Evolutionary conservation across 371 early-diverging fungal genomes (phyloP).

Genomic region (Batrachochytrium dendrobatidis): DNA sequence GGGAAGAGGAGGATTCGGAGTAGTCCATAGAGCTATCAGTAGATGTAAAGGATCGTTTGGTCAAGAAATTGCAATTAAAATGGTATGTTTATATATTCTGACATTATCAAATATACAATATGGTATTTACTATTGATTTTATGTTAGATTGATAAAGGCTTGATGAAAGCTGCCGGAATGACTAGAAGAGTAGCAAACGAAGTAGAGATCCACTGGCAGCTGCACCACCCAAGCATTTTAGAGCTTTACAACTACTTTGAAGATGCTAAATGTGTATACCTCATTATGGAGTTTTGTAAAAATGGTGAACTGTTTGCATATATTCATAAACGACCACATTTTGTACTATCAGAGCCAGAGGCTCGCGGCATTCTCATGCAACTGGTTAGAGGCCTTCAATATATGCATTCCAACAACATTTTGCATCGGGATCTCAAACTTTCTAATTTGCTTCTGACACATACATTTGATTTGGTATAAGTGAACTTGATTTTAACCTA

Average conservation of each 20-base stretch:
- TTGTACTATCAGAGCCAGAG: constrained; percentile 37
- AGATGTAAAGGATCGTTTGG: constrained; percentile 19
- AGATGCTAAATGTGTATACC: constrained; percentile 57
- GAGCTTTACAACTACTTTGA: constrained; percentile 55
- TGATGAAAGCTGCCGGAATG: constrained; percentile 33
- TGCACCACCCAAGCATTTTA: constrained; percentile 45
- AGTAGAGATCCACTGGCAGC: constrained; percentile 52
- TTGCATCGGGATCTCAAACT: constrained; percentile 72
- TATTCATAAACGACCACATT: constrained; percentile 30
- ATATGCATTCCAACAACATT: constrained; percentile 50
- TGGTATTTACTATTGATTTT: constrained; percentile 1
- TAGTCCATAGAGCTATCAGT: constrained; percentile 34
- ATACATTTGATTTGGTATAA: constrained; percentile 39
- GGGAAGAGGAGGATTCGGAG: constrained; percentile 43
- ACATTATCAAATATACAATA: background rate
- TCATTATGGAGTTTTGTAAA: constrained; percentile 69
- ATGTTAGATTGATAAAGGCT: constrained; percentile 36
- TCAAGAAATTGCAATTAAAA: constrained; percentile 42
- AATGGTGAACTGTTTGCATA: constrained; percentile 62
- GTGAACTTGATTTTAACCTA: too few species aligned
- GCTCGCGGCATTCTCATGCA: constrained; percentile 47
- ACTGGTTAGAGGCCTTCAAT: constrained; percentile 46
- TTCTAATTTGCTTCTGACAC: constrained; percentile 58
- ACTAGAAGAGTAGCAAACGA: constrained; percentile 49
- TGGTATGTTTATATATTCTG: constrained; percentile 18